Conservation (phyloP, 176 grass and related monocot species). For the Musa beccarii region DNA sequence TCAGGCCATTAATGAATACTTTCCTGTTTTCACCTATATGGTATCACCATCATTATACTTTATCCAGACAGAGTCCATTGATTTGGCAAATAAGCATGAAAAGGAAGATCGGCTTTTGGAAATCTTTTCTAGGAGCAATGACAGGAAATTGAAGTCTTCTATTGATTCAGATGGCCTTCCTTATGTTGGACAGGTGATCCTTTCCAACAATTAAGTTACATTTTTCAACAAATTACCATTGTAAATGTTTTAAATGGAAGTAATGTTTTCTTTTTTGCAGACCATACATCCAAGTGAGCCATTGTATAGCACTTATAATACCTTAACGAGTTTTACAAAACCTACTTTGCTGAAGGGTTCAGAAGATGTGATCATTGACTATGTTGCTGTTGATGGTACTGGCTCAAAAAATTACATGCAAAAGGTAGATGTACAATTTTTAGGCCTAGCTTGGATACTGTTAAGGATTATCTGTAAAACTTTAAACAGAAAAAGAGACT, state of each 20-base stretch:
- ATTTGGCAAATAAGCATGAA: conserved; percentile 52
- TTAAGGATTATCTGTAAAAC: too few species aligned
- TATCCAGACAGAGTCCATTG: conserved; percentile 78
- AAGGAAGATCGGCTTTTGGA: conserved; percentile 37
- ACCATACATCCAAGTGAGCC: conserved; percentile 49
- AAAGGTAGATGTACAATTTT: conserved; percentile 31
- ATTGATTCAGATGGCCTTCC: conserved; percentile 95
- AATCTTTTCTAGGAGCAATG: conserved; percentile 61
- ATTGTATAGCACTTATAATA: conserved; percentile 80
- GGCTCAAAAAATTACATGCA: conserved; percentile 55
- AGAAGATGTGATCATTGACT: conserved; percentile 69
- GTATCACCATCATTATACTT: conserved; percentile 1
- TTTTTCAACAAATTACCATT: conserved; percentile 1
- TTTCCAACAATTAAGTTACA: conserved; percentile 3
- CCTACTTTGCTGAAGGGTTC: conserved; percentile 57
- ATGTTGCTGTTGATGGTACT: conserved; percentile 67
- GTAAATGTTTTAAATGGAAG: conserved; percentile 11
- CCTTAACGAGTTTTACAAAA: conserved; percentile 45
- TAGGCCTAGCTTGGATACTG: too few species aligned
- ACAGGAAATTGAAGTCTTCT: conserved; percentile 29
- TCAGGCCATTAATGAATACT: background rate
- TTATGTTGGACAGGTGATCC: conserved; percentile 61
- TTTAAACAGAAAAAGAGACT: too few species aligned
- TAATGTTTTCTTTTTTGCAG: conserved; percentile 35
- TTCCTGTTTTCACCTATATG: background rate